Conservation (phyloP, 768 basidiomycete species). For the Lentinula aciculospora region DNA sequence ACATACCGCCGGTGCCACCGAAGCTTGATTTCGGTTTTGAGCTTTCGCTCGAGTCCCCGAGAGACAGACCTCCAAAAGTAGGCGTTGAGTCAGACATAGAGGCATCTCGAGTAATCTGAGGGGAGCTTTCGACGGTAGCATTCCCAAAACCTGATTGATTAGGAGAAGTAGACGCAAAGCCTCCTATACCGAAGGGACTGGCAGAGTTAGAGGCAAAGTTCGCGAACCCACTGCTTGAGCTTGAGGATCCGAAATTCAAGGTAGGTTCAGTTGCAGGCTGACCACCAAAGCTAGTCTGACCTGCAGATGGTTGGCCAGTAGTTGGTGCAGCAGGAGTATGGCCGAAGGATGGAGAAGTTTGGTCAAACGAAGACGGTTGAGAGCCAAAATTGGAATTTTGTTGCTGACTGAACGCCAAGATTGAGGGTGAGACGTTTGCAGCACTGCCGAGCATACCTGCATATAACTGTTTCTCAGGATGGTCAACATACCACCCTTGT, state of each 20-base stretch:
- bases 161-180: conserved; percentile 15
- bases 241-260: conserved; percentile 9
- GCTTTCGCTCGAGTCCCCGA: conserved; percentile 22
- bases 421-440: conserved; percentile 3
- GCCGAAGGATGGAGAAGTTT: conserved; percentile 16
- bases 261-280: conserved; percentile 2
- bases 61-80: conserved; percentile 30
- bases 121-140: conserved; percentile 13
- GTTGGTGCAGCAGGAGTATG: conserved; percentile 11
- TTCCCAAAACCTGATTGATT: conserved; percentile 11
- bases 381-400: conserved; percentile 17
- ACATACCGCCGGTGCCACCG: conserved; percentile 20
- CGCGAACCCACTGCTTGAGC: conserved; percentile 15
- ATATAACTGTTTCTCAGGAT: conserved; percentile 48
- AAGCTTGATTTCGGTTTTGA: conserved; percentile 21
- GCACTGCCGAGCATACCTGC: conserved; percentile 41
- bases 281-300: conserved; percentile 24
- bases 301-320: conserved; percentile 26
- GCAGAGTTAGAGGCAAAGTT: conserved; percentile 16
- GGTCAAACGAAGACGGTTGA: conserved; percentile 17
- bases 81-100: conserved; percentile 36
- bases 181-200: conserved; percentile 9
- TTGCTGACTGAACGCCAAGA: conserved; percentile 26
- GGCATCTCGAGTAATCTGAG: conserved; percentile 36
- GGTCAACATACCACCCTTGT: conserved; percentile 66